These are phyloP conservation scores for Cyberlindnera maclurae DNA, from an alignment of 805 yeast genomes.

Conservation along the genomic window DNA sequence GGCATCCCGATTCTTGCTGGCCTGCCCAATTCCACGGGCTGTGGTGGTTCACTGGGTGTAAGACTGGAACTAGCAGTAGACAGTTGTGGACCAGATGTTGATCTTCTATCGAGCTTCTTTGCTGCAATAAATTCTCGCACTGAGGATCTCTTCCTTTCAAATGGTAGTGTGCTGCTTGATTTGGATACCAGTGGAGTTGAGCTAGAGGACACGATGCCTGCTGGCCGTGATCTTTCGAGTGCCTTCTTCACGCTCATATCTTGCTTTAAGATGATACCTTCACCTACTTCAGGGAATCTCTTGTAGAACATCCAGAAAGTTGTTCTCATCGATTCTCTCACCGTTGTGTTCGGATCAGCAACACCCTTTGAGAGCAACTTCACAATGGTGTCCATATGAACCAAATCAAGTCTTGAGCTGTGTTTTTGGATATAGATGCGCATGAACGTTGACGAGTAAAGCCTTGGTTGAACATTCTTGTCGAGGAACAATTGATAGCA, in stretches of 20 bases:
- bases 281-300: constrained; percentile 47
- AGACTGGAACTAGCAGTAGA: constrained; percentile 7
- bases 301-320: constrained; percentile 66
- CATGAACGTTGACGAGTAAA: constrained; percentile 64
- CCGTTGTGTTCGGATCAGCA: constrained; percentile 73
- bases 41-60: neutral
- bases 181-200: constrained; percentile 6
- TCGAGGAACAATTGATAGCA: constrained; percentile 51
- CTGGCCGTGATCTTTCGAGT: constrained; percentile 52
- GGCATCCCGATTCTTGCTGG: constrained; percentile 19
- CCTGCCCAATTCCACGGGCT: constrained; percentile 16
- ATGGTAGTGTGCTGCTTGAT: constrained; percentile 5
- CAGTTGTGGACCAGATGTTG: constrained; percentile 28
- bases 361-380: constrained; percentile 54
- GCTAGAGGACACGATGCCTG: constrained; percentile 15
- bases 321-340: constrained; percentile 65
- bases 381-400: constrained; percentile 36
- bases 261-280: constrained; percentile 19
- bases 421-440: constrained; percentile 53
- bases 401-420: constrained; percentile 26
- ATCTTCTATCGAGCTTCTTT: constrained; percentile 31
- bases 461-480: constrained; percentile 64
- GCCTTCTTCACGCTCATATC: constrained; percentile 43
- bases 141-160: constrained; percentile 34
- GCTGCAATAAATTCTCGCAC: constrained; percentile 41